A percentile compares a stretch with the other conserved stretches of the same genome.
Conservation (phyloP, 352 stramenopile species). For the Globisporangium paddicum region DNA sequence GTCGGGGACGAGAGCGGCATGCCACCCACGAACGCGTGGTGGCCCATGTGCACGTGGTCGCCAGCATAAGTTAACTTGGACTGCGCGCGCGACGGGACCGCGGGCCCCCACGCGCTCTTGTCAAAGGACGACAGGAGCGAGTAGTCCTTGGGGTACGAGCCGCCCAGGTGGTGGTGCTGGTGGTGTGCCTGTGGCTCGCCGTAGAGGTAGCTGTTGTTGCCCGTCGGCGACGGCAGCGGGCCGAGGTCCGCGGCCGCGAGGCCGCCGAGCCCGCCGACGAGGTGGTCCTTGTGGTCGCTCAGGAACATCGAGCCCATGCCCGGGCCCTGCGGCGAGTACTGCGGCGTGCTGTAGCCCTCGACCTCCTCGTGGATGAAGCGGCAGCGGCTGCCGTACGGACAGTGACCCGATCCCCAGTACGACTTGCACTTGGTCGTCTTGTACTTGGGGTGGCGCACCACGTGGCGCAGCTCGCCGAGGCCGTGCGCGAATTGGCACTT, state of each 20-base stretch:
- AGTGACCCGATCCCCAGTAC: slow-evolving; percentile 87
- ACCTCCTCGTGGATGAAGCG: slow-evolving; percentile 86
- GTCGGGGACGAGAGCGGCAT: slow-evolving; percentile 17
- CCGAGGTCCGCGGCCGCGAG: slow-evolving; percentile 22
- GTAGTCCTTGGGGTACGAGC: slow-evolving; percentile 55
- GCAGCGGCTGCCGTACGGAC: slow-evolving; percentile 81
- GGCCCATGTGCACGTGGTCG: slow-evolving; percentile 18
- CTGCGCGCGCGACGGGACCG: slow-evolving; percentile 12
- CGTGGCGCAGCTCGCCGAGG: slow-evolving; percentile 69
- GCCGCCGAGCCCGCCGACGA: slow-evolving; percentile 26
- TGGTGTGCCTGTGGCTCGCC: slow-evolving; percentile 20
- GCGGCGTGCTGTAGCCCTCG: slow-evolving; percentile 50
- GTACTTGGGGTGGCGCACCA: slow-evolving; percentile 88
- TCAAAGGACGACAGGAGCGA: slow-evolving; percentile 59
- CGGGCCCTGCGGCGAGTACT: slow-evolving; percentile 42
- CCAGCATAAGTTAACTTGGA: slow-evolving; percentile 53
- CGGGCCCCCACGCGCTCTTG: slow-evolving; percentile 42
- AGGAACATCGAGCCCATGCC: slow-evolving; percentile 51
- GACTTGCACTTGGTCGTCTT: slow-evolving; percentile 92
- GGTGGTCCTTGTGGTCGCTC: slow-evolving; percentile 43
- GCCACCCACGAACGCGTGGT: slow-evolving; percentile 18
- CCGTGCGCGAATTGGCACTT: slow-evolving; percentile 88
- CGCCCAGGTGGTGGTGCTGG: slow-evolving; percentile 21
- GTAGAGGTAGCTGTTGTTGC: slow-evolving; percentile 31
- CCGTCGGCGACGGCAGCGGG: slow-evolving; percentile 16